Evolutionary conservation across 371 early-diverging fungal species (phyloP).

Genomic region (Mortierella sp.): DNA sequence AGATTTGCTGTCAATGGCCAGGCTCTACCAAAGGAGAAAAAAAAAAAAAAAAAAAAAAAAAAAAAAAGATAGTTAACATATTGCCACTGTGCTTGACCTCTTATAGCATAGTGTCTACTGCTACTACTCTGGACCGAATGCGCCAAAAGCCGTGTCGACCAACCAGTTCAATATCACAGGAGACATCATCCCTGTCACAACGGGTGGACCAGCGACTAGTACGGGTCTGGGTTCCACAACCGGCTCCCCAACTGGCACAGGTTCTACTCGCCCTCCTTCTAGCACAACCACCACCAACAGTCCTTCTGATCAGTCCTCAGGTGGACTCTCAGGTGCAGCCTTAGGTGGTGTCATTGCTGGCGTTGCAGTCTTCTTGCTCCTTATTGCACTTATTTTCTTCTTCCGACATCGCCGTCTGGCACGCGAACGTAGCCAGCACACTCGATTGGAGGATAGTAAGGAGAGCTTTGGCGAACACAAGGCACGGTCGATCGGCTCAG

Average conservation of each 20-base stretch:
- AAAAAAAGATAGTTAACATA: not conserved
- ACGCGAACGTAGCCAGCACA: constrained; percentile 25
- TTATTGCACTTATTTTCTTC: constrained; percentile 37
- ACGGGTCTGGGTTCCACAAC: not conserved
- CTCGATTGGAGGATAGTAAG: constrained; percentile 29
- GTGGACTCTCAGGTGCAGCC: constrained; percentile 34
- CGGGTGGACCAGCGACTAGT: not conserved
- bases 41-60: no score
- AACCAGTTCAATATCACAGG: constrained; percentile 40
- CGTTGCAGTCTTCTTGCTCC: constrained; percentile 19
- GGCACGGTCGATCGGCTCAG: no score
- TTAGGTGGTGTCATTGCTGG: constrained; percentile 43
- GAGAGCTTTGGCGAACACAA: constrained; percentile 21
- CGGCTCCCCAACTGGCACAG: not conserved
- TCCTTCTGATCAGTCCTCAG: not conserved
- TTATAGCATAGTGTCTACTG: constrained; percentile 25
- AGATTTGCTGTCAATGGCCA: no score
- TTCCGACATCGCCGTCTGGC: constrained; percentile 32
- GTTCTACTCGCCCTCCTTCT: not conserved
- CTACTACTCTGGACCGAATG: constrained; percentile 18
- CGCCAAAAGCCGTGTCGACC: not conserved
- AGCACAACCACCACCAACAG: not conserved
- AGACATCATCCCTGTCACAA: not conserved
- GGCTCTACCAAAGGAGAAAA: no score
- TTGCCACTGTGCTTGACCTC: not conserved